Conservation (phyloP, 148 eudicot genomes). For the Limonium bicolor region DNA sequence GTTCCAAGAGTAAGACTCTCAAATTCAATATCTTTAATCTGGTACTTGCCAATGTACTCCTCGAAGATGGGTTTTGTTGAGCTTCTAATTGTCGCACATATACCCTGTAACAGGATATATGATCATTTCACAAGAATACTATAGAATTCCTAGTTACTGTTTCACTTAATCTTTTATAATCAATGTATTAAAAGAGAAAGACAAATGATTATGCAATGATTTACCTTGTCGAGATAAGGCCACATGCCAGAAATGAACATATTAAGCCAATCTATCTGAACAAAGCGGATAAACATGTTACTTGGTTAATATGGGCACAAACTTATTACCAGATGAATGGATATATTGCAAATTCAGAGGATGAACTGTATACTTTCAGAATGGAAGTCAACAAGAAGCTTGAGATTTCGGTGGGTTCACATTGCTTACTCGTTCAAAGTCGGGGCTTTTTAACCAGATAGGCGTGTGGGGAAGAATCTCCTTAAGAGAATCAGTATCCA, state of each 20-base stretch:
- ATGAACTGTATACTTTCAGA: neutral
- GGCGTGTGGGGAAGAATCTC: constrained; percentile 67
- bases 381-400: too few relatives aligned
- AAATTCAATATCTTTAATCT: constrained; percentile 38
- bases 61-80: constrained; percentile 32
- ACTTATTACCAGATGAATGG: neutral
- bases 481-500: constrained; percentile 29
- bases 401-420: neutral
- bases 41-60: constrained; percentile 47
- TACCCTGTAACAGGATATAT: constrained; percentile 30
- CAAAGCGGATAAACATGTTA: too few relatives aligned
- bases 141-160: too few relatives aligned
- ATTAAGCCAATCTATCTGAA: constrained; percentile 90
- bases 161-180: too few relatives aligned
- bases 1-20: constrained; percentile 60
- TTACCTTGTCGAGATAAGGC: constrained; percentile 89
- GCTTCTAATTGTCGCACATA: constrained; percentile 39
- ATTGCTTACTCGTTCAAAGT: constrained; percentile 78
- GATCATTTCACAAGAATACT: too few relatives aligned
- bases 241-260: constrained; percentile 48
- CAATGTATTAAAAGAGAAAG: neutral
- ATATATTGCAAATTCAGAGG: neutral
- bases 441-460: constrained; percentile 81
- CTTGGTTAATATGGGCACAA: too few relatives aligned
- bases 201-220: too few relatives aligned